Base-by-base conservation (phyloP, 148 eudicot species). In the Rhododendron vialii region DNA sequence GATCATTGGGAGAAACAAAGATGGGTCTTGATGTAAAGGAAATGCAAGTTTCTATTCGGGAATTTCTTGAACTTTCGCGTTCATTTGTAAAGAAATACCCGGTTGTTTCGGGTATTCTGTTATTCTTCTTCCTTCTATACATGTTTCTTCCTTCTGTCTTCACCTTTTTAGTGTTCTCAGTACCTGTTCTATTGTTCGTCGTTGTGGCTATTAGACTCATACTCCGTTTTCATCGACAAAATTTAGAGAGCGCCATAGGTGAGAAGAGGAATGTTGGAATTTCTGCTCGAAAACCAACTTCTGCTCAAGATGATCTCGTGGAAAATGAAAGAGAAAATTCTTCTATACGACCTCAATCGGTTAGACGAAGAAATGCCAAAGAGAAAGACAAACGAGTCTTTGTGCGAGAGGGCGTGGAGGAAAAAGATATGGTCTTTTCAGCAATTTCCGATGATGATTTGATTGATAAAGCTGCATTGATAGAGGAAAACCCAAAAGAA, bases 11-110 rank as follows among this genome's bases (percentile, higher is more conserved):
- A 59, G 53, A 53, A 15, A 67, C 18, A 55, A 80, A 89, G 63
- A 96, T 96, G 96, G 94, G 86, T 77, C 85, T 93, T 82, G 93
- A 92, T 90, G 89, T 85, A 36, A 90, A 91, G 82, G 93, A 89
- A 79, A 48, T 95, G 38, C 92, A 91, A 92, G 79, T 86, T 36
- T 87, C 74, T 75, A 28, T 90, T 55, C 82, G 86, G 69, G 88
- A 87, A 90, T 35, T 91, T 83, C 55, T 91, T 81, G 84, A 87
- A 67, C 67, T 87, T 88, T 85, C 90, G 28, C 47, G 69, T 65
- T 84, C 86, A 84, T 90, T 88, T 69, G 84, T 89, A 73, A 88
- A 88, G 82, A 89, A 89, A 45, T 88, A 90, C 82, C 98, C 98
- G 61, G 43, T 88, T 28, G 84, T 90, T 83, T 87, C 92, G 17